phyloP scores from a whole-genome alignment of 2,329 filamentous ascomycete species.

The Verticillium longisporum region DNA sequence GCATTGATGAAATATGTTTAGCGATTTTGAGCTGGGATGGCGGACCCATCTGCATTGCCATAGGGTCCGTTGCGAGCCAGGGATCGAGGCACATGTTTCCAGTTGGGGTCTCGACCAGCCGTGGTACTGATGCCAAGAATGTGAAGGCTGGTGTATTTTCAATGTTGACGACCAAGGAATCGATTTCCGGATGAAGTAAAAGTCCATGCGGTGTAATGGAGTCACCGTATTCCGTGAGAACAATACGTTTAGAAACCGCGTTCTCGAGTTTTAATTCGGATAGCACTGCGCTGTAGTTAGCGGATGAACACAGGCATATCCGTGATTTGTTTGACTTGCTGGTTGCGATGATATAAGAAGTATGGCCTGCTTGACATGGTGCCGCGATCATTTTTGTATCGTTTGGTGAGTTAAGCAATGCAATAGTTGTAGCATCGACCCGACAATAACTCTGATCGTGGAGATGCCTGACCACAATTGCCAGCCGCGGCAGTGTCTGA shows the following conservation, averaged over 20 bases:
- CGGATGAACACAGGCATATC: no score
- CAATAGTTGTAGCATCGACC: not conserved
- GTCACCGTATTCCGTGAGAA: not conserved
- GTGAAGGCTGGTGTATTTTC: not conserved
- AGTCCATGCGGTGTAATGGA: no score
- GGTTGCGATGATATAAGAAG: no score
- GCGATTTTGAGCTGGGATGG: no score
- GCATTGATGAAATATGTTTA: no score
- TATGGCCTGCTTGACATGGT: no score
- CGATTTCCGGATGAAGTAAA: no score
- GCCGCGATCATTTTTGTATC: not conserved
- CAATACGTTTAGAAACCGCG: not conserved
- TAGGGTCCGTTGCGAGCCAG: not conserved
- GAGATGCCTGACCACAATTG: not conserved
- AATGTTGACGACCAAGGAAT: not conserved
- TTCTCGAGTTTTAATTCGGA: no score
- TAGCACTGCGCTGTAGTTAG: no score
- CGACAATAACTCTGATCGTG: not conserved
- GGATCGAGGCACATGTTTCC: not conserved
- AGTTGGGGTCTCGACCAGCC: not conserved
- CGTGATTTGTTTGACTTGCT: no score
- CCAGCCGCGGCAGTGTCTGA: not conserved
- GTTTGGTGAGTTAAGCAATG: not conserved
- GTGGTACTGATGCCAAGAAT: not conserved
- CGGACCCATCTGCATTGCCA: no score